phyloP scores from a whole-genome alignment of 2,329 filamentous ascomycete genomes.

The Rutstroemia sp. region DNA sequence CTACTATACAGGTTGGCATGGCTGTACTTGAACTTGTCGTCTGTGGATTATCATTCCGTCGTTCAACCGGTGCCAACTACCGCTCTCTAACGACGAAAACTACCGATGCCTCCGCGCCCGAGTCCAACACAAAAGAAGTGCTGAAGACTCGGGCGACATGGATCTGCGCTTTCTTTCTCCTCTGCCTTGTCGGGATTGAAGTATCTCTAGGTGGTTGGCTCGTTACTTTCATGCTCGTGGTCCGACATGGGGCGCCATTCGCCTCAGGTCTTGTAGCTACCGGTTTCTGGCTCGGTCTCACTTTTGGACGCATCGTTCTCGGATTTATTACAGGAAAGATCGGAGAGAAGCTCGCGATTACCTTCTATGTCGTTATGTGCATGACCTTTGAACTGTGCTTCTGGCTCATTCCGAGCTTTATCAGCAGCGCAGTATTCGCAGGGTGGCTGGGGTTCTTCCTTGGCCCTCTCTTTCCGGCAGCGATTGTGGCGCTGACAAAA shows the following conservation, averaged over 20 bases:
- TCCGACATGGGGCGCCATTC: conserved; percentile 62
- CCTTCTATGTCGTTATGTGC: conserved; percentile 54
- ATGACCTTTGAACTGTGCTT: conserved; percentile 64
- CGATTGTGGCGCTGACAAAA: conserved; percentile 66
- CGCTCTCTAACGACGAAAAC: conserved; percentile 44
- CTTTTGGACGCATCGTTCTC: conserved; percentile 62
- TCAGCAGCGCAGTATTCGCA: conserved; percentile 65
- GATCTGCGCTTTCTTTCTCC: conserved; percentile 63
- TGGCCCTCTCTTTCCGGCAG: conserved; percentile 70
- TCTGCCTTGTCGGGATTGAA: conserved; percentile 73
- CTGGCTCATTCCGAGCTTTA: conserved; percentile 73
- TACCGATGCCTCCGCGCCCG: neutral
- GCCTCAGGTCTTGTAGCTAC: conserved; percentile 69
- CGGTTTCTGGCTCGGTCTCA: conserved; percentile 80
- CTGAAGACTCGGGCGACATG: conserved; percentile 48
- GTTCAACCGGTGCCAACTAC: conserved; percentile 49
- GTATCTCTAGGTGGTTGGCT: conserved; percentile 74
- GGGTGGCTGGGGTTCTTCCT: conserved; percentile 71
- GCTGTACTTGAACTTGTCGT: conserved; percentile 48
- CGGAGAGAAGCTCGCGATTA: conserved; percentile 63
- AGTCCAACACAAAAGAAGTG: conserved; percentile 21
- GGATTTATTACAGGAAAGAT: conserved; percentile 70
- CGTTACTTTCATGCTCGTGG: conserved; percentile 74
- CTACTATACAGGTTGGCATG: conserved; percentile 38
- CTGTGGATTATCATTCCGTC: conserved; percentile 53